A percentile compares a stretch with the other conserved stretches of the same genome.
phyloP scores from a whole-genome alignment of 164 flowering plant genomes.

The Nelumbo lutea region DNA sequence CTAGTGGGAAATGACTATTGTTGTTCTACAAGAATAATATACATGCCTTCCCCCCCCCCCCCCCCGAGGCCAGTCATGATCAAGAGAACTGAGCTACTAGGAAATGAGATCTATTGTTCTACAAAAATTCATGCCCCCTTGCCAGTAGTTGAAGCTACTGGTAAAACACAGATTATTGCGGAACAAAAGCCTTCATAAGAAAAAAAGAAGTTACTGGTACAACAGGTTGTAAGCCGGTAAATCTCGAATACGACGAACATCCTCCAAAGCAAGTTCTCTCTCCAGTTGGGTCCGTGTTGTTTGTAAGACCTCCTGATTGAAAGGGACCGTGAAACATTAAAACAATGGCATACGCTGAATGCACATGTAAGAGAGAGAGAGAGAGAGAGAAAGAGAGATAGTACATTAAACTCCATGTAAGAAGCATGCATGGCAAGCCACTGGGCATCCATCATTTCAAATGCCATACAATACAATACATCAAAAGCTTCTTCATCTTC shows the following conservation, averaged over 20 bases:
- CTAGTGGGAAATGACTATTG: no score
- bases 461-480: constrained; percentile 76
- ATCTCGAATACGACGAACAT: constrained; percentile 61
- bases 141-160: no score
- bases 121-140: no score
- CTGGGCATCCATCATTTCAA: constrained; percentile 92
- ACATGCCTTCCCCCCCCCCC: no score
- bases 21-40: no score
- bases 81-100: no score
- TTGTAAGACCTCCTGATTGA: constrained; percentile 77
- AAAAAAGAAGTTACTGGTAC: constrained; percentile 39
- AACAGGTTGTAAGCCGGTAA: constrained; percentile 86
- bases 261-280: constrained; percentile 81
- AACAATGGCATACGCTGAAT: neutral
- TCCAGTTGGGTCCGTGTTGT: constrained; percentile 75
- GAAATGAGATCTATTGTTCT: no score
- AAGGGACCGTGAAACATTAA: neutral
- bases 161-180: no score
- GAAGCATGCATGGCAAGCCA: constrained; percentile 99
- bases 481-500: constrained; percentile 93
- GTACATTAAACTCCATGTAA: constrained; percentile 96
- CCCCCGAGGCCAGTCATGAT: no score
- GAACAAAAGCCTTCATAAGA: no score
- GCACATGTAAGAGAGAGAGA: neutral
- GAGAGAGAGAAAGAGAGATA: constrained; percentile 24